Conservation (phyloP, 495 filamentous ascomycete species). For the Hyphodiscus hymeniophilus region DNA sequence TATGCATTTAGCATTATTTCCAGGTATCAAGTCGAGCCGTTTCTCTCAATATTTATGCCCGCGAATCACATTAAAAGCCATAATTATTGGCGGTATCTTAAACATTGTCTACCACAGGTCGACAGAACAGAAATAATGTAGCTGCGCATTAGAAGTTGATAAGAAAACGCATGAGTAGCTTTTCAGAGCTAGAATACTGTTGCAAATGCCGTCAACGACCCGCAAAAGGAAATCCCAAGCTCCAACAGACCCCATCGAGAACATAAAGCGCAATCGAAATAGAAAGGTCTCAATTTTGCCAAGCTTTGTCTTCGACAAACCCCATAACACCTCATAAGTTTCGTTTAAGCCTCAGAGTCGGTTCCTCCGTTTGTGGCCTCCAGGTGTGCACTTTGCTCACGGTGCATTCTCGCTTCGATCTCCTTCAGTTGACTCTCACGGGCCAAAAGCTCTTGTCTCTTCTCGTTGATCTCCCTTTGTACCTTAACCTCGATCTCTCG, state of each 20-base stretch:
- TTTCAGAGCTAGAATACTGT: slow-evolving; percentile 22
- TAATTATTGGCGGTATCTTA: slow-evolving; percentile 1
- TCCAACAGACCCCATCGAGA: slow-evolving; percentile 16
- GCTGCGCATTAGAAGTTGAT: slow-evolving; percentile 24
- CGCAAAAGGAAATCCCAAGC: slow-evolving; percentile 22
- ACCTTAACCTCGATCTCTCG: slow-evolving; percentile 99
- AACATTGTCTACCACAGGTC: slow-evolving; percentile 10
- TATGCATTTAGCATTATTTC: too few species aligned
- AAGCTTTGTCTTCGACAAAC: slow-evolving; percentile 6
- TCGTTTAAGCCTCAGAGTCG: slow-evolving; percentile 15
- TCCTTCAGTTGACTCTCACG: slow-evolving; percentile 97
- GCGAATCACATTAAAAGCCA: neutral
- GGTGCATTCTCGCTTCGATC: slow-evolving; percentile 61
- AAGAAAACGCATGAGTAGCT: slow-evolving; percentile 24
- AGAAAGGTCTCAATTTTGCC: slow-evolving; percentile 3
- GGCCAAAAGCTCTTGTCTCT: slow-evolving; percentile 95
- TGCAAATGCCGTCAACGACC: slow-evolving; percentile 26
- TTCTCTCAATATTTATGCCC: too few species aligned
- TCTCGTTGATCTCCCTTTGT: slow-evolving; percentile 98
- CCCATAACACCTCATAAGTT: slow-evolving; percentile 5
- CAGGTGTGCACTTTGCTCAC: slow-evolving; percentile 34
- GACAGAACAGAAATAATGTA: slow-evolving; percentile 18
- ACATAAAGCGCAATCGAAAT: slow-evolving; percentile 11
- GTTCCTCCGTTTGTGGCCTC: slow-evolving; percentile 38
- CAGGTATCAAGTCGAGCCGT: too few species aligned